A percentile compares a stretch with the other conserved stretches of the same genome.
These are phyloP conservation scores for Cladosporium austrohemisphaericum DNA, from an alignment of 2,329 filamentous ascomycete genomes.

Conservation along the genomic window DNA sequence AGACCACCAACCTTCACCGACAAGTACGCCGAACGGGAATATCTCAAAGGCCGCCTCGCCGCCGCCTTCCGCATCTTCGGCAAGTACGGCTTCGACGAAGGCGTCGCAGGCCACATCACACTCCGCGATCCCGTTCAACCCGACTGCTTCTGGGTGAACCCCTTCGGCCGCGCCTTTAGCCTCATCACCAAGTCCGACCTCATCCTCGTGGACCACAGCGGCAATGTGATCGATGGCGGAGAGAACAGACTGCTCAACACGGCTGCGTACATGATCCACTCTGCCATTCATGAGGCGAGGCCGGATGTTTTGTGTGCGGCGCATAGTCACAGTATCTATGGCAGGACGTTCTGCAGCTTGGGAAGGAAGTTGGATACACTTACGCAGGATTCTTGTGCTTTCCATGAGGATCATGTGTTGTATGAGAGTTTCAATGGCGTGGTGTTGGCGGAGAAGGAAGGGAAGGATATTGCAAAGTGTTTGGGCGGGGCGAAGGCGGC, in stretches of 20 bases:
- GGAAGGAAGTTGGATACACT: constrained; percentile 43
- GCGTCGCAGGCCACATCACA: constrained; percentile 42
- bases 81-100: constrained; percentile 39
- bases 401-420: constrained; percentile 39
- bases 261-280: constrained; percentile 47
- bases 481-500: constrained; percentile 41
- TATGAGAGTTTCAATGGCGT: constrained; percentile 47
- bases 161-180: constrained; percentile 41
- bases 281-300: constrained; percentile 38
- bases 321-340: constrained; percentile 45
- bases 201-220: constrained; percentile 43
- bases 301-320: constrained; percentile 46
- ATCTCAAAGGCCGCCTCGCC: constrained; percentile 43
- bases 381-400: constrained; percentile 43
- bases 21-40: constrained; percentile 39
- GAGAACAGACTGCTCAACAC: constrained; percentile 39
- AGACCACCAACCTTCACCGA: constrained; percentile 33
- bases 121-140: constrained; percentile 36
- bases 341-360: constrained; percentile 42
- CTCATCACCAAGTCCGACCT: constrained; percentile 45
- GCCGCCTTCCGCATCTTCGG: constrained; percentile 45
- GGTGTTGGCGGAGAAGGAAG: constrained; percentile 44
- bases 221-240: constrained; percentile 42
- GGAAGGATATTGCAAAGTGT: constrained; percentile 40
- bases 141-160: constrained; percentile 39